phyloP scores from a whole-genome alignment of 1,284 basidiomycete genomes.

The Rhodotorula glutinis region DNA sequence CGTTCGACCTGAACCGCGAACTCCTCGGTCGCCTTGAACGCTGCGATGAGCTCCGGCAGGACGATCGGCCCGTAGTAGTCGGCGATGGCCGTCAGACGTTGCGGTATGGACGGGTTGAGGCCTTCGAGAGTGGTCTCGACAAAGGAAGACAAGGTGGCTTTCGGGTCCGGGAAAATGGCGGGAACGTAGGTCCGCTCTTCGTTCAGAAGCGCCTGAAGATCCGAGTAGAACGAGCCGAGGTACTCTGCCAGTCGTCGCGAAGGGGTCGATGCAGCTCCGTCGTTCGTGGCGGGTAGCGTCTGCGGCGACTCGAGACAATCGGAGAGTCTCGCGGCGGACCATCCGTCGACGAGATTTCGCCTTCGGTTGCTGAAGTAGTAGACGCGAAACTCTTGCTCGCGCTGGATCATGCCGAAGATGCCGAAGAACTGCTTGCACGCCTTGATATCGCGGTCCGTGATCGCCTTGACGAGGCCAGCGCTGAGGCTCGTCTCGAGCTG shows the following conservation, averaged over 20 bases:
- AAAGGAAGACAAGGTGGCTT: constrained; percentile 68
- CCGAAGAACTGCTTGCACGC: constrained; percentile 72
- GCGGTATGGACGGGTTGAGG: constrained; percentile 72
- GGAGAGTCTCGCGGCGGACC: constrained; percentile 54
- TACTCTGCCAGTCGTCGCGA: constrained; percentile 54
- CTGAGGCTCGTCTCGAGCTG: constrained; percentile 85
- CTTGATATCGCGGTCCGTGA: constrained; percentile 68
- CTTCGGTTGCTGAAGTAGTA: constrained; percentile 86
- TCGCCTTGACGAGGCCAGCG: constrained; percentile 75
- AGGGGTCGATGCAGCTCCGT: background rate
- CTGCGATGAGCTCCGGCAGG: constrained; percentile 65
- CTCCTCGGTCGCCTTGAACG: constrained; percentile 71
- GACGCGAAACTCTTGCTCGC: constrained; percentile 82
- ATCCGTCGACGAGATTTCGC: constrained; percentile 61
- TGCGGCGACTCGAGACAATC: constrained; percentile 29
- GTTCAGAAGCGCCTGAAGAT: constrained; percentile 64
- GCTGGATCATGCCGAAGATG: constrained; percentile 83
- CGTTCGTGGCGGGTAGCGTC: background rate
- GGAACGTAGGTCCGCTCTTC: constrained; percentile 70
- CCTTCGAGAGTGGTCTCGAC: constrained; percentile 72
- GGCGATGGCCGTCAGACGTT: constrained; percentile 66
- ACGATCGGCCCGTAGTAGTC: constrained; percentile 62
- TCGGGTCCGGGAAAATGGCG: constrained; percentile 75
- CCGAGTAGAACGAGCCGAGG: constrained; percentile 67
- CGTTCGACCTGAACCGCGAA: constrained; percentile 69